Conservation (phyloP, 2,329 filamentous ascomycete genomes). For the Cordyceps cateniannulata region DNA sequence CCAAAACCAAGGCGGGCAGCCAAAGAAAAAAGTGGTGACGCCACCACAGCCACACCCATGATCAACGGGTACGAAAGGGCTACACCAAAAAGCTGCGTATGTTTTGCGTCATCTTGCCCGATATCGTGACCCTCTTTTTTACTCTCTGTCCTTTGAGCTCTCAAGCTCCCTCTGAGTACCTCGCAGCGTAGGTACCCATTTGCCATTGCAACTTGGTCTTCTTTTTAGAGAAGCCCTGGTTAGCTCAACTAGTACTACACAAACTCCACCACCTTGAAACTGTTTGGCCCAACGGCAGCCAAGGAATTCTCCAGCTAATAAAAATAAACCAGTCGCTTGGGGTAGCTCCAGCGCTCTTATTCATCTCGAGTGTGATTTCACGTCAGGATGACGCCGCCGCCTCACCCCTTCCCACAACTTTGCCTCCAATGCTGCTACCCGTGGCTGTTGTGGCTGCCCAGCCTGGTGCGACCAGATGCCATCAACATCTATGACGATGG, state of each 20-base stretch:
- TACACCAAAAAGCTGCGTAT: constrained; percentile 2
- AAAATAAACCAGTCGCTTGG: not conserved
- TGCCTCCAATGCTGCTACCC: not conserved
- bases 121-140: not conserved
- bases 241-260: not conserved
- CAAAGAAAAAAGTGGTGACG: constrained; percentile 16
- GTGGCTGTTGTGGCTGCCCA: constrained; percentile 7
- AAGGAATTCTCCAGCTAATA: not conserved
- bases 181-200: too few species aligned
- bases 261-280: constrained; percentile 7
- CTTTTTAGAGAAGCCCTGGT: too few species aligned
- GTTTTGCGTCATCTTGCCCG: constrained; percentile 11
- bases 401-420: not conserved
- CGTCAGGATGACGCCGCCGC: constrained; percentile 9
- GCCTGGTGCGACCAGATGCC: not conserved
- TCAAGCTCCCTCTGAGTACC: too few species aligned
- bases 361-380: not conserved
- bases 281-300: not conserved
- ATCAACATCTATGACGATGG: constrained; percentile 11
- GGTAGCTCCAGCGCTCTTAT: not conserved
- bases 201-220: too few species aligned
- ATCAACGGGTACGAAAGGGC: not conserved
- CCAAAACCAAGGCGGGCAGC: constrained; percentile 3
- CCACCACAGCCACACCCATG: constrained; percentile 22
- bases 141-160: not conserved